Conservation (phyloP, 306 rosid species). For the Quercus cerris region DNA sequence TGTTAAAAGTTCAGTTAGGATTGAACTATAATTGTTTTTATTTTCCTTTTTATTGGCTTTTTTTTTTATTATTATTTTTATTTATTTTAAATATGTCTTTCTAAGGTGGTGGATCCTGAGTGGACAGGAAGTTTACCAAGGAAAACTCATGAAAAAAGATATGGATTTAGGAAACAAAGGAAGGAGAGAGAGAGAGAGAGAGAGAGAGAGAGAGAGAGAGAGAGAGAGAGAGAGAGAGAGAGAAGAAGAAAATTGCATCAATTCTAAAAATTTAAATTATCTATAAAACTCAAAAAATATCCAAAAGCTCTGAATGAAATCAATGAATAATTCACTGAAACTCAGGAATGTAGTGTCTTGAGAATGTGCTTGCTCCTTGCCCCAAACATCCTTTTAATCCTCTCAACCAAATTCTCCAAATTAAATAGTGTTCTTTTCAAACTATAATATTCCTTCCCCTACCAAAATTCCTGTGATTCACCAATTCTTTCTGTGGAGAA, state of each 20-base stretch:
- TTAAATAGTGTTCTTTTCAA: background rate
- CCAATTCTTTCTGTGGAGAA: background rate
- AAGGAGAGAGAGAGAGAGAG: background rate
- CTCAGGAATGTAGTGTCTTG: background rate
- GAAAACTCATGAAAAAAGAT: too few relatives aligned
- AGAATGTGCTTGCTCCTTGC: background rate
- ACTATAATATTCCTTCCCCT: background rate
- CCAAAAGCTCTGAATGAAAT: background rate
- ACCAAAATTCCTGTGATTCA: background rate
- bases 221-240: background rate
- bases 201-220: background rate
- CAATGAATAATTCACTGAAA: background rate
- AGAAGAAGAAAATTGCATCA: background rate
- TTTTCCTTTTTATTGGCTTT: constrained; percentile 1
- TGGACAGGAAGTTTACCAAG: background rate
- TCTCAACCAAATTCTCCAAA: background rate
- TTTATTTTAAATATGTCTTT: background rate
- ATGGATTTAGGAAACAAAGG: too few relatives aligned
- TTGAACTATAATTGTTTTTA: constrained; percentile 10
- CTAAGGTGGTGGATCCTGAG: background rate
- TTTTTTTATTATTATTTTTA: background rate
- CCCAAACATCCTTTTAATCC: background rate
- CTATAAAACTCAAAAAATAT: background rate
- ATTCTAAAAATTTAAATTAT: background rate
- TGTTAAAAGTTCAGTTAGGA: constrained; percentile 1